phyloP scores from a whole-genome alignment of 768 basidiomycete genomes.

The Psilocybe subaeruginosa region DNA sequence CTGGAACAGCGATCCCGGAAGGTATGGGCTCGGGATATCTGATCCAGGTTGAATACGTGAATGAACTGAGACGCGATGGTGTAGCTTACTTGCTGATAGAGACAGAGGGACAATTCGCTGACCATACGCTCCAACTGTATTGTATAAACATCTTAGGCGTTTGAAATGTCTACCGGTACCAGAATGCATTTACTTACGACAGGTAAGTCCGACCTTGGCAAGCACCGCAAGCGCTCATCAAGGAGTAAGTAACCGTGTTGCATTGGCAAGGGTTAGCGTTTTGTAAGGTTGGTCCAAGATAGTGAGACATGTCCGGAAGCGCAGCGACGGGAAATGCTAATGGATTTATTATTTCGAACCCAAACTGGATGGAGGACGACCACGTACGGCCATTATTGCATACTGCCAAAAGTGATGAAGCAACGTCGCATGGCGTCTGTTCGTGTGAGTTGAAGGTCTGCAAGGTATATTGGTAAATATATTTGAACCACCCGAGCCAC shows the following conservation, averaged over 20 bases:
- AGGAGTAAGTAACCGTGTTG: slow-evolving; percentile 56
- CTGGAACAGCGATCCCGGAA: slow-evolving; percentile 49
- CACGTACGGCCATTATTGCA: slow-evolving; percentile 46
- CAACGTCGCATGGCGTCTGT: slow-evolving; percentile 50
- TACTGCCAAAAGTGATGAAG: slow-evolving; percentile 43
- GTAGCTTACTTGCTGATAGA: slow-evolving; percentile 29
- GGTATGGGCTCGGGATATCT: slow-evolving; percentile 58
- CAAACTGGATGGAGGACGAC: not conserved
- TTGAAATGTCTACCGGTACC: not conserved
- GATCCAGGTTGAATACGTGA: not conserved
- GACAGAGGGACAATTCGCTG: slow-evolving; percentile 45
- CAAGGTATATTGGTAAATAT: not conserved
- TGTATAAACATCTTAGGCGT: not conserved
- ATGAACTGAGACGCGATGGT: not conserved
- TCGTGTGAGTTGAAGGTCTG: slow-evolving; percentile 47
- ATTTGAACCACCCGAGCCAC: not conserved
- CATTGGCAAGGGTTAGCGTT: slow-evolving; percentile 51
- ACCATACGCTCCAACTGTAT: slow-evolving; percentile 55
- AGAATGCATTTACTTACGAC: slow-evolving; percentile 13
- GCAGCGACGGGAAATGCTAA: slow-evolving; percentile 36
- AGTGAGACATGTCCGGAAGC: slow-evolving; percentile 33
- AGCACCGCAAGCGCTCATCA: slow-evolving; percentile 58
- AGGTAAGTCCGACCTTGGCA: slow-evolving; percentile 52
- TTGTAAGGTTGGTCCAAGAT: slow-evolving; percentile 41
- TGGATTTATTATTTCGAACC: not conserved